phyloP scores from a whole-genome alignment of 345 rosid genomes.

The Schrenkiella parvula region DNA sequence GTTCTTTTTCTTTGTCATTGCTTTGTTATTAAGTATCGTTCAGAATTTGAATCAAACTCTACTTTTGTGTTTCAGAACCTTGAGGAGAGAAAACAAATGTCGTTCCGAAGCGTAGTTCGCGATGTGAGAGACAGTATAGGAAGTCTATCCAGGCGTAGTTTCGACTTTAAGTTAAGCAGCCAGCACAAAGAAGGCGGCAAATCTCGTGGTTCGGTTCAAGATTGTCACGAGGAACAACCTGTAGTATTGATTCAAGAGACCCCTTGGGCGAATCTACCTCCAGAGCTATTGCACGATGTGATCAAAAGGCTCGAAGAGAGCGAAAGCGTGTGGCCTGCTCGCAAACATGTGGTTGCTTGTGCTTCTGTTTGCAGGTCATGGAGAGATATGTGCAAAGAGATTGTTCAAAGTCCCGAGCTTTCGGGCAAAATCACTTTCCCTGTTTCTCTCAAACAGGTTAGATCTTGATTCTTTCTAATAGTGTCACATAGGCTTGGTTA shows the following conservation, averaged over 20 bases:
- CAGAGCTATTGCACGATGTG: slow-evolving; percentile 81
- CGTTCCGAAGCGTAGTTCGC: slow-evolving; percentile 85
- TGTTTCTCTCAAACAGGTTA: slow-evolving; percentile 85
- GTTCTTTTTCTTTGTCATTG: slow-evolving; percentile 24
- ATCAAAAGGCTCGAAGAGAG: slow-evolving; percentile 89
- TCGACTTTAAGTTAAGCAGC: slow-evolving; percentile 74
- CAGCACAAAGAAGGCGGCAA: slow-evolving; percentile 51
- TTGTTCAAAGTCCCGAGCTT: slow-evolving; percentile 72
- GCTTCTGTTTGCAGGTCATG: slow-evolving; percentile 92
- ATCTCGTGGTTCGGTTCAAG: slow-evolving; percentile 72
- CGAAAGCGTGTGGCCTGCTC: slow-evolving; percentile 83
- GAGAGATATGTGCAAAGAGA: slow-evolving; percentile 94
- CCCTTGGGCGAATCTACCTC: slow-evolving; percentile 86
- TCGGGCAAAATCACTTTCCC: slow-evolving; percentile 92
- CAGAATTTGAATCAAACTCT: slow-evolving; percentile 22
- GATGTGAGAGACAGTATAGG: slow-evolving; percentile 92
- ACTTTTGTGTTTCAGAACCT: slow-evolving; percentile 26
- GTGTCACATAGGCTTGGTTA: not conserved
- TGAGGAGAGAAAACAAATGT: slow-evolving; percentile 39
- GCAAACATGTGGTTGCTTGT: slow-evolving; percentile 88
- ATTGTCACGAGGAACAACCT: slow-evolving; percentile 53
- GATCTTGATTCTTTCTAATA: not conserved
- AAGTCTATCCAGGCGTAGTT: slow-evolving; percentile 83
- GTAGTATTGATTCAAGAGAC: slow-evolving; percentile 52
- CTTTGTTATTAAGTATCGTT: slow-evolving; percentile 42